phyloP scores from a whole-genome alignment of 139 green algal species.

The Chlamydomonas eustigma region DNA sequence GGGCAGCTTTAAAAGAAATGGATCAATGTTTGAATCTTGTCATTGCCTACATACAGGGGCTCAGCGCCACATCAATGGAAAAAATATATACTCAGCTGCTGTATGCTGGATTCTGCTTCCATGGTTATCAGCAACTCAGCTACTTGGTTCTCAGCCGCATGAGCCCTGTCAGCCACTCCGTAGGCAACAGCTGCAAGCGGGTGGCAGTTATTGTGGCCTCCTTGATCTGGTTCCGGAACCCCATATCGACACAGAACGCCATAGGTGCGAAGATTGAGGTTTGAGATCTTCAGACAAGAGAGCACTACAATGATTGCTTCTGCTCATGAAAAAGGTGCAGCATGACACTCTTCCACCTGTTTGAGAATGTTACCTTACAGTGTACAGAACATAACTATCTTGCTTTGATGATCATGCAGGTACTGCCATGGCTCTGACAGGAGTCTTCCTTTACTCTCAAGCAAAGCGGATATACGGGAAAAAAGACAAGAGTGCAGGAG shows the following conservation, averaged over 20 bases:
- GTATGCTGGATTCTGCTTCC: constrained; percentile 10
- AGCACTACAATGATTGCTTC: no score
- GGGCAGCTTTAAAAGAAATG: no score
- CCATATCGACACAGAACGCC: constrained; percentile 24
- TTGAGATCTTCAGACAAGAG: no score
- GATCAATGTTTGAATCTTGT: no score
- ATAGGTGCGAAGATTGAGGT: not conserved
- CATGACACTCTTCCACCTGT: no score
- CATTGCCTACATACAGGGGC: no score
- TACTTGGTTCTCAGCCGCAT: constrained; percentile 75
- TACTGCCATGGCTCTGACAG: constrained; percentile 82
- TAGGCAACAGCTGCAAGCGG: constrained; percentile 69
- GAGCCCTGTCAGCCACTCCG: constrained; percentile 92
- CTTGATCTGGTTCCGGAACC: constrained; percentile 90
- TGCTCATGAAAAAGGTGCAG: no score
- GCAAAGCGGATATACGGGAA: constrained; percentile 27
- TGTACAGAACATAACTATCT: no score
- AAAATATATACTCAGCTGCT: constrained; percentile 3
- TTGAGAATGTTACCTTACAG: no score
- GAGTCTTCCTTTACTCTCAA: constrained; percentile 91
- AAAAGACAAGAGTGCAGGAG: no score
- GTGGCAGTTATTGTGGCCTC: constrained; percentile 94
- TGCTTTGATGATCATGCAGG: no score
- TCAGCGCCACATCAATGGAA: not conserved
- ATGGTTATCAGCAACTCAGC: constrained; percentile 52